A percentile compares a stretch with the other conserved stretches of the same genome.
phyloP scores from a whole-genome alignment of 2,329 filamentous ascomycete genomes.

The Hypoxylon sp. region DNA sequence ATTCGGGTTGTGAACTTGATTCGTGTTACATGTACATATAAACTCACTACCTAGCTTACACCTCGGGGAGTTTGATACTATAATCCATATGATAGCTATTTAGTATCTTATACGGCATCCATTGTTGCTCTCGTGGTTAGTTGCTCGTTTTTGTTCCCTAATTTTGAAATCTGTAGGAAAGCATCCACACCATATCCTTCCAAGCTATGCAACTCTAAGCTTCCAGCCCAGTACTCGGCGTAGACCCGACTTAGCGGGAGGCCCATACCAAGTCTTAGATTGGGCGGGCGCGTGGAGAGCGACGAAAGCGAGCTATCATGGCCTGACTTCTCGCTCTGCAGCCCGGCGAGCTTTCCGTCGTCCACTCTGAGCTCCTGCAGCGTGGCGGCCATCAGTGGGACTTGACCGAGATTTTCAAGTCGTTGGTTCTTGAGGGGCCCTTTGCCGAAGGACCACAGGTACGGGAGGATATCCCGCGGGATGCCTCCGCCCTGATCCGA shows the following conservation, averaged over 20 bases:
- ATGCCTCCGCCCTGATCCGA: conserved; percentile 97
- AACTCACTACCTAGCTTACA: conserved; percentile 1
- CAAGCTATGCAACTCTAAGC: conserved; percentile 88
- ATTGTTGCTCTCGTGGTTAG: conserved; percentile 83
- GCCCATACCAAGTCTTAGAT: conserved; percentile 91
- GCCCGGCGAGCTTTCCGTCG: conserved; percentile 51
- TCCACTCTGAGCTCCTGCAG: conserved; percentile 83
- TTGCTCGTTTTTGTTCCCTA: conserved; percentile 98
- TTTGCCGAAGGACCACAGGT: conserved; percentile 97
- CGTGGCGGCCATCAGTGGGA: conserved; percentile 93
- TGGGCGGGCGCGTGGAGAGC: conserved; percentile 85
- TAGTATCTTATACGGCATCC: conserved; percentile 73
- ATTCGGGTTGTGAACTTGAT: conserved; percentile 10
- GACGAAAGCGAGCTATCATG: conserved; percentile 79
- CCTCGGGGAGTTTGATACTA: neutral
- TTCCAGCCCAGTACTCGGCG: conserved; percentile 98
- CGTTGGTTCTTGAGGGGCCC: conserved; percentile 83
- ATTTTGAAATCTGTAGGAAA: conserved; percentile 94
- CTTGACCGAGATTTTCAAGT: conserved; percentile 86
- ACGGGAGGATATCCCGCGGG: conserved; percentile 84
- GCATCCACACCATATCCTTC: conserved; percentile 97
- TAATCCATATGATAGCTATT: neutral
- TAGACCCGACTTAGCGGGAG: conserved; percentile 94
- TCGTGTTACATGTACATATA: conserved; percentile 9
- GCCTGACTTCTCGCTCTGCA: conserved; percentile 44